These are phyloP conservation scores for Plicaturopsis crispa DNA, from an alignment of 768 basidiomycete genomes.

Conservation along the genomic window DNA sequence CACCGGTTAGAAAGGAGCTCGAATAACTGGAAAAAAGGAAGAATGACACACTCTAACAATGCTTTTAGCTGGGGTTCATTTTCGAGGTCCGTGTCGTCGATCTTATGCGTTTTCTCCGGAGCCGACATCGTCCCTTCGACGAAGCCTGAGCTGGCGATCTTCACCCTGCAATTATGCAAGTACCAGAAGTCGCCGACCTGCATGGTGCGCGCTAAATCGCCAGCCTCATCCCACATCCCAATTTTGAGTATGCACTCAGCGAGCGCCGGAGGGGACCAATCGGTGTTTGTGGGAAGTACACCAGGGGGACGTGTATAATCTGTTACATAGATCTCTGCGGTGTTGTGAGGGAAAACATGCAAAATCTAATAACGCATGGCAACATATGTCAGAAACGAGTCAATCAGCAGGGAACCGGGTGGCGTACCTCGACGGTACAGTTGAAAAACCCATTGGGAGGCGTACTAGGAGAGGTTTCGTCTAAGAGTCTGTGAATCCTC, in stretches of 20 bases:
- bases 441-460: slow-evolving; percentile 48
- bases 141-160: slow-evolving; percentile 25
- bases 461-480: slow-evolving; percentile 38
- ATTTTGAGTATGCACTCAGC: slow-evolving; percentile 40
- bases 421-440: slow-evolving; percentile 52
- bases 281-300: slow-evolving; percentile 23
- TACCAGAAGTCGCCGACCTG: slow-evolving; percentile 40
- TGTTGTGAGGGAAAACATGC: slow-evolving; percentile 29
- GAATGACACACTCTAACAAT: slow-evolving; percentile 40
- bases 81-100: slow-evolving; percentile 33
- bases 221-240: slow-evolving; percentile 53
- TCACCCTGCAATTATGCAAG: slow-evolving; percentile 46
- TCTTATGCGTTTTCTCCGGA: slow-evolving; percentile 29
- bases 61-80: slow-evolving; percentile 31
- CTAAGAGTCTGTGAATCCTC: slow-evolving; percentile 40
- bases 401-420: neutral
- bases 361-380: slow-evolving; percentile 33
- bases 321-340: slow-evolving; percentile 47
- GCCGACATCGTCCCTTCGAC: slow-evolving; percentile 48
- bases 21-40: neutral
- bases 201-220: slow-evolving; percentile 33
- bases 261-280: slow-evolving; percentile 42
- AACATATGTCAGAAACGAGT: neutral
- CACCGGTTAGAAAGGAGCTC: slow-evolving; percentile 4
- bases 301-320: slow-evolving; percentile 49